A percentile compares a stretch with the other conserved stretches of the same genome.
Conservation (phyloP, 1,139 yeast species). For the Oligophagozyma castellii region DNA sequence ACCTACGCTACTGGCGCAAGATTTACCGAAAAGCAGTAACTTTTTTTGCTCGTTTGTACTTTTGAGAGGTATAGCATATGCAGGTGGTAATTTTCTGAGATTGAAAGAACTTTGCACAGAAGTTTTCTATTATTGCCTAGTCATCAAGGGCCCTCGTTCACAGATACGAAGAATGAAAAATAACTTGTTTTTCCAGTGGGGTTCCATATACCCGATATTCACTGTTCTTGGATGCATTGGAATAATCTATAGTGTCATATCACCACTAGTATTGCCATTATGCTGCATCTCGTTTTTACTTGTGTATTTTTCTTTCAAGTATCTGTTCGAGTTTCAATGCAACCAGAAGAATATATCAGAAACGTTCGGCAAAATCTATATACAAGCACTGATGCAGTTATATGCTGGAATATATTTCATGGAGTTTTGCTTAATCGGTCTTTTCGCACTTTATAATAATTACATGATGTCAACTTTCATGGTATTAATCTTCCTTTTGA, state of each 20-base stretch:
- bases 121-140: constrained; percentile 27
- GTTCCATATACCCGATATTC: constrained; percentile 60
- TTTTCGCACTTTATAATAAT: constrained; percentile 47
- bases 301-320: constrained; percentile 53
- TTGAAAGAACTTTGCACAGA: constrained; percentile 34
- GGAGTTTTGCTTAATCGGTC: constrained; percentile 64
- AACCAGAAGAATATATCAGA: constrained; percentile 40
- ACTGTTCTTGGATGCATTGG: constrained; percentile 71
- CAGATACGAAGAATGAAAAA: constrained; percentile 33
- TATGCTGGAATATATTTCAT: constrained; percentile 70
- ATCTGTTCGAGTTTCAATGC: constrained; percentile 44
- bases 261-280: constrained; percentile 62
- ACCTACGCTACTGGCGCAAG: constrained; percentile 56
- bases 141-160: constrained; percentile 48
- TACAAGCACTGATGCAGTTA: constrained; percentile 59
- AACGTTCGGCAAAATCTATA: constrained; percentile 57
- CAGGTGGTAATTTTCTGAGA: constrained; percentile 54
- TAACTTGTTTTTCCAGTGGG: constrained; percentile 49
- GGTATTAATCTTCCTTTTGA: constrained; percentile 29
- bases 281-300: constrained; percentile 44
- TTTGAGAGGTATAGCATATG: constrained; percentile 57
- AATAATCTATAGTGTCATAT: constrained; percentile 57
- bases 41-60: constrained; percentile 66
- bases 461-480: constrained; percentile 29
- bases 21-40: constrained; percentile 70